phyloP scores from a whole-genome alignment of 129 eudicot genomes.

The Helianthus tuberosus region DNA sequence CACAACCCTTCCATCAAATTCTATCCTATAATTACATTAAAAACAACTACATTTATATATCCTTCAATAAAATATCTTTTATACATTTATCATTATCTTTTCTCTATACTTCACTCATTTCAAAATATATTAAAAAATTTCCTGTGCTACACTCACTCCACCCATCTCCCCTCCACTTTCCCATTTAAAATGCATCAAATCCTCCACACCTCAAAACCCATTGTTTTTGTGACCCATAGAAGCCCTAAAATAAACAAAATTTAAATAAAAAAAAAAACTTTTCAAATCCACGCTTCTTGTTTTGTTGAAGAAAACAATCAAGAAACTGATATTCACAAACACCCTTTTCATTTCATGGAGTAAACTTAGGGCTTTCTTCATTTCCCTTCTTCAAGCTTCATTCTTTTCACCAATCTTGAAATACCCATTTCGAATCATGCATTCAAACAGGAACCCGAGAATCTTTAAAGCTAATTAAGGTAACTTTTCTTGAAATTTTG shows the following conservation, averaged over 20 bases:
- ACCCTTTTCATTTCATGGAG: constrained; percentile 20
- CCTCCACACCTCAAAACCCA: constrained; percentile 30
- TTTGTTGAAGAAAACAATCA: constrained; percentile 34
- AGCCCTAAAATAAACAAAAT: not conserved
- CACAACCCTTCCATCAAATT: too few species aligned
- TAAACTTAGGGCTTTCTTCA: constrained; percentile 19
- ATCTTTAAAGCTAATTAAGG: constrained; percentile 36
- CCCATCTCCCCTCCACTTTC: constrained; percentile 7
- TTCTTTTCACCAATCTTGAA: constrained; percentile 40
- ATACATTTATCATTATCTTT: too few species aligned
- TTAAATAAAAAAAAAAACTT: not conserved
- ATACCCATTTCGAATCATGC: constrained; percentile 42
- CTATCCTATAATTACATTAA: too few species aligned
- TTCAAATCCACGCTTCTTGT: constrained; percentile 17
- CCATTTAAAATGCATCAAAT: constrained; percentile 37
- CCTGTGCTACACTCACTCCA: too few species aligned
- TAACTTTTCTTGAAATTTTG: constrained; percentile 19
- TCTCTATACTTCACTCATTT: too few species aligned
- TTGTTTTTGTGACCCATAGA: constrained; percentile 37
- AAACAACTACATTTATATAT: too few species aligned
- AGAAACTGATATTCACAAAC: constrained; percentile 23
- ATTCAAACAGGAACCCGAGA: constrained; percentile 17
- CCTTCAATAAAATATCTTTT: too few species aligned
- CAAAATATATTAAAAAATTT: too few species aligned
- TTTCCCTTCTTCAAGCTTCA: constrained; percentile 27